Percentiles rank a stretch among this genome's conserved stretches.
phyloP scores from a whole-genome alignment of 2,329 filamentous ascomycete genomes.

The Hymenoscyphus repandus region DNA sequence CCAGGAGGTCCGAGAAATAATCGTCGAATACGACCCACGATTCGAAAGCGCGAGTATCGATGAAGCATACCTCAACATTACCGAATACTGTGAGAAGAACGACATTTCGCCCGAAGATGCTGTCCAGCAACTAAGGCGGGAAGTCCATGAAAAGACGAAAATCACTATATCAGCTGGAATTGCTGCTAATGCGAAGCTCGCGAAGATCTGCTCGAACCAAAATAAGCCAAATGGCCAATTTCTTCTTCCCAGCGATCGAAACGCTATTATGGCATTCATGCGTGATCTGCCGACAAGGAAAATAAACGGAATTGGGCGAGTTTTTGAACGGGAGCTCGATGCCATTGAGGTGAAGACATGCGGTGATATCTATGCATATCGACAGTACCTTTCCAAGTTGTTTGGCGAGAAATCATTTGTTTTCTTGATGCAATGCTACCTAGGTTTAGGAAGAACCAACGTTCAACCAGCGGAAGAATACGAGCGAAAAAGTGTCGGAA shows the following conservation, averaged over 20 bases:
- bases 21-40: conserved; percentile 81
- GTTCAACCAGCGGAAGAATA: conserved; percentile 85
- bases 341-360: conserved; percentile 85
- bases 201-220: conserved; percentile 91
- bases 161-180: conserved; percentile 94
- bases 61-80: conserved; percentile 95
- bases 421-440: conserved; percentile 77
- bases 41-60: conserved; percentile 95
- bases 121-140: conserved; percentile 69
- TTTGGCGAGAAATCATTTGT: conserved; percentile 90
- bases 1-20: conserved; percentile 73
- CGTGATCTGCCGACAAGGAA: conserved; percentile 76
- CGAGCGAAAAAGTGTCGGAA: conserved; percentile 89
- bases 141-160: conserved; percentile 69
- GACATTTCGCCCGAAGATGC: conserved; percentile 64
- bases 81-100: conserved; percentile 71
- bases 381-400: conserved; percentile 67
- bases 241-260: conserved; percentile 64
- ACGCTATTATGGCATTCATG: conserved; percentile 81
- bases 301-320: conserved; percentile 90
- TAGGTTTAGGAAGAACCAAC: conserved; percentile 80
- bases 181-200: conserved; percentile 84
- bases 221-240: conserved; percentile 98
- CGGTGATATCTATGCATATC: conserved; percentile 75
- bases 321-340: conserved; percentile 84